phyloP scores from a whole-genome alignment of 2,329 filamentous ascomycete genomes.

The Phialophora macrospora region DNA sequence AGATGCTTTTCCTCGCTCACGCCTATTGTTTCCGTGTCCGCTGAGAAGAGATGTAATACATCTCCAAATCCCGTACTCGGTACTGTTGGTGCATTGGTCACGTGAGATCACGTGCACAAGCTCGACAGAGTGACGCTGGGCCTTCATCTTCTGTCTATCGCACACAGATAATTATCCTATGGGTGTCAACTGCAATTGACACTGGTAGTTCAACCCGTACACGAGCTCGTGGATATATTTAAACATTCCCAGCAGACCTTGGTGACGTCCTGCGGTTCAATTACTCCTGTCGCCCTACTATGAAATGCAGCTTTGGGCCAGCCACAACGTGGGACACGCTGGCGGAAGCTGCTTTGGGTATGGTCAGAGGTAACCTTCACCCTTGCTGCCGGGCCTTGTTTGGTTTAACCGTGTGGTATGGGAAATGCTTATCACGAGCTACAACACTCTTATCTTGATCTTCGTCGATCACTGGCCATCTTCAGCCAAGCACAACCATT shows the following conservation, averaged over 20 bases:
- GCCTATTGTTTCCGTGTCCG: too few relatives aligned
- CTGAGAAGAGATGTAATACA: background rate
- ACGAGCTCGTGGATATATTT: background rate
- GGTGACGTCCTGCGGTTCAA: background rate
- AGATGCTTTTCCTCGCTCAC: background rate
- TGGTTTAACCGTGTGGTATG: background rate
- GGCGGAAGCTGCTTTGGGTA: background rate
- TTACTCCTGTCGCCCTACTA: background rate
- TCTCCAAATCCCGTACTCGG: too few relatives aligned
- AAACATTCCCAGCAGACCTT: background rate
- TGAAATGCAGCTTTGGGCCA: background rate
- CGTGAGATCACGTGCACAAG: too few relatives aligned
- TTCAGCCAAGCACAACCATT: constrained; percentile 1
- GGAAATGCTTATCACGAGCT: constrained; percentile 22
- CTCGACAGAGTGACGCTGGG: too few relatives aligned
- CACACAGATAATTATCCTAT: too few relatives aligned
- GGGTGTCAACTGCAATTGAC: too few relatives aligned
- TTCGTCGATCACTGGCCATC: constrained; percentile 3
- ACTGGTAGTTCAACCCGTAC: background rate
- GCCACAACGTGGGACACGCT: background rate
- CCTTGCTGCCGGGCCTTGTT: background rate
- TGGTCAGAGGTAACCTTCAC: background rate
- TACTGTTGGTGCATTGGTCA: too few relatives aligned
- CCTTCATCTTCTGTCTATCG: too few relatives aligned
- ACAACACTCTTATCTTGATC: constrained; percentile 7